Conservation (phyloP, 306 rosid species). For the Rubus parviflorus region DNA sequence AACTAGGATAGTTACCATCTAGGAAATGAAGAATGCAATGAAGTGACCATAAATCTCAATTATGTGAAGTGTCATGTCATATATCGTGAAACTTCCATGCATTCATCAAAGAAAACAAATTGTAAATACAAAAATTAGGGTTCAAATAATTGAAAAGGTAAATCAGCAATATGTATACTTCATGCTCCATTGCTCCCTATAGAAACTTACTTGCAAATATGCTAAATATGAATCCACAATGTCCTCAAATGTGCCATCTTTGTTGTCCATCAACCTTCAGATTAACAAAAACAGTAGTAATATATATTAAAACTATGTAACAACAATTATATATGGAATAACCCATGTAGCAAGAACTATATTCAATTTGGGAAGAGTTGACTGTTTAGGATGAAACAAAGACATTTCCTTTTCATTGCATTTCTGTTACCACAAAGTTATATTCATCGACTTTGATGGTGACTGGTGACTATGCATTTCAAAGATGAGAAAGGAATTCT, state of each 20-base stretch:
- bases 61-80: not conserved
- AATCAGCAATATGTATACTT: not conserved
- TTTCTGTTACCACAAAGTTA: not conserved
- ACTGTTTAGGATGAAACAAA: not conserved
- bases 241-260: slow-evolving; percentile 69
- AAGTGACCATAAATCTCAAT: not conserved
- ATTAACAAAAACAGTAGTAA: slow-evolving; percentile 28
- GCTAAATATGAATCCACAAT: slow-evolving; percentile 88
- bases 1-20: not conserved
- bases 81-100: not conserved
- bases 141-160: slow-evolving; percentile 15
- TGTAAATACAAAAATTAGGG: slow-evolving; percentile 2
- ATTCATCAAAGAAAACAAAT: slow-evolving; percentile 7
- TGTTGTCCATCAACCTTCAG: slow-evolving; percentile 52
- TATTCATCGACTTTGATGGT: not conserved
- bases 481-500: not conserved
- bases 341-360: slow-evolving; percentile 4
- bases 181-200: not conserved
- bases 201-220: slow-evolving; percentile 82
- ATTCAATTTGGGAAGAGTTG: not conserved
- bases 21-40: not conserved
- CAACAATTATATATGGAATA: not conserved
- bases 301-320: not conserved
- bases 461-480: not conserved
- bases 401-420: not conserved